Conservation (phyloP, 2,329 filamentous ascomycete genomes). For the Thielaviopsis ethacetica region DNA sequence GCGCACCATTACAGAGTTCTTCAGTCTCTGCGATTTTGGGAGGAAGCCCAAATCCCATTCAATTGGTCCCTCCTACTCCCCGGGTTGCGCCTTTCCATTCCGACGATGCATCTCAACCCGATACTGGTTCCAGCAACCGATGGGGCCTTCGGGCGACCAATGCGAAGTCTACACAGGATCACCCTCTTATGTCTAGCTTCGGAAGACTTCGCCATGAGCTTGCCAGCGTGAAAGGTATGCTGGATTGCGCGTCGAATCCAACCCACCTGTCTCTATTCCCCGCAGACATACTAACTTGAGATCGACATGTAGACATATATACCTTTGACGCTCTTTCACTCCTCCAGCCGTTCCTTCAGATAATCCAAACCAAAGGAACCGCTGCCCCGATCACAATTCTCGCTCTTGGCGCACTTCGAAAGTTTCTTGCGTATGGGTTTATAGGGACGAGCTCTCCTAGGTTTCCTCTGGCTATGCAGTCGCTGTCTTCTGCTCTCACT, state of each 20-base stretch:
- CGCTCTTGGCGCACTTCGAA: slow-evolving; percentile 81
- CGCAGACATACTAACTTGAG: neutral
- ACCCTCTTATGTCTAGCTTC: slow-evolving; percentile 90
- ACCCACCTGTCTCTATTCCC: neutral
- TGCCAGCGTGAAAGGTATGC: slow-evolving; percentile 61
- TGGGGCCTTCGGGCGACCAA: slow-evolving; percentile 93
- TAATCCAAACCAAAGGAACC: slow-evolving; percentile 90
- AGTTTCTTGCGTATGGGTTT: slow-evolving; percentile 91
- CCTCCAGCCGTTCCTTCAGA: slow-evolving; percentile 85
- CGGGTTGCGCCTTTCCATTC: slow-evolving; percentile 1
- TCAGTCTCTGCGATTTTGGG: slow-evolving; percentile 92
- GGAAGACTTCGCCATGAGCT: slow-evolving; percentile 77
- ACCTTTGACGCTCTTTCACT: slow-evolving; percentile 79
- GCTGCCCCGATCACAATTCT: slow-evolving; percentile 93
- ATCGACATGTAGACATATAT: slow-evolving; percentile 50
- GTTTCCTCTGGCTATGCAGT: slow-evolving; percentile 82
- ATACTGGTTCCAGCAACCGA: slow-evolving; percentile 51
- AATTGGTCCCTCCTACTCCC: slow-evolving; percentile 32
- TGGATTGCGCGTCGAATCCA: neutral
- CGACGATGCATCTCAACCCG: slow-evolving; percentile 15
- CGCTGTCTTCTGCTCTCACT: slow-evolving; percentile 84
- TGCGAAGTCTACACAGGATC: slow-evolving; percentile 93
- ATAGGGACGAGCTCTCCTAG: slow-evolving; percentile 72
- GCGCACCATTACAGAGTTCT: slow-evolving; percentile 88
- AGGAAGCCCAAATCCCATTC: slow-evolving; percentile 45